phyloP scores from a whole-genome alignment of 768 basidiomycete genomes.

The Boletus reticulatus region DNA sequence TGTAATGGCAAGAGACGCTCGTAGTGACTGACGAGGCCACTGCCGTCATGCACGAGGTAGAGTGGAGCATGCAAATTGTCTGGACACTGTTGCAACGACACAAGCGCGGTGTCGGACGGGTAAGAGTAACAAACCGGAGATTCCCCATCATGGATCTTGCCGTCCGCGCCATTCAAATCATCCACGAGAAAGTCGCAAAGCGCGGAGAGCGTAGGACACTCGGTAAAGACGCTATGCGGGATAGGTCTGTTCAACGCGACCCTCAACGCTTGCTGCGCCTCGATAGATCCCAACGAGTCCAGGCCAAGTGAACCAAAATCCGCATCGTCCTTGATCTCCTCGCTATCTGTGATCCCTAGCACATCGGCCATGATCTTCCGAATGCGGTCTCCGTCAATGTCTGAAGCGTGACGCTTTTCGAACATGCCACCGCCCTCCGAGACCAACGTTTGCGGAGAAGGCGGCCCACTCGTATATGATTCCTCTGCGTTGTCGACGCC shows the following conservation, averaged over 20 bases:
- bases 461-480: conserved; percentile 16
- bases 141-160: not conserved
- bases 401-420: not conserved
- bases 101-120: conserved; percentile 29
- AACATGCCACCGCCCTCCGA: conserved; percentile 23
- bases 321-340: conserved; percentile 42
- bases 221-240: conserved; percentile 43
- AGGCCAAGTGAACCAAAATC: conserved; percentile 54
- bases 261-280: conserved; percentile 49
- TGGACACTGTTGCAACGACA: conserved; percentile 35
- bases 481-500: conserved; percentile 2
- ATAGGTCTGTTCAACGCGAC: conserved; percentile 41
- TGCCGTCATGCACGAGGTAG: conserved; percentile 73
- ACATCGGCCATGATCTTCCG: conserved; percentile 43
- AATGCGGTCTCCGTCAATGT: conserved; percentile 22
- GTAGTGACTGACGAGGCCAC: conserved; percentile 56
- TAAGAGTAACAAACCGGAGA: not conserved
- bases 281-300: conserved; percentile 65
- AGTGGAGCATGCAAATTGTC: conserved; percentile 25
- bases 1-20: conserved; percentile 44
- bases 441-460: conserved; percentile 42
- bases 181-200: conserved; percentile 15
- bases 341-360: conserved; percentile 33
- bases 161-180: not conserved
- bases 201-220: conserved; percentile 36